Base-by-base conservation (phyloP, 2,329 filamentous ascomycete species). In the Albifimbria verrucaria region DNA sequence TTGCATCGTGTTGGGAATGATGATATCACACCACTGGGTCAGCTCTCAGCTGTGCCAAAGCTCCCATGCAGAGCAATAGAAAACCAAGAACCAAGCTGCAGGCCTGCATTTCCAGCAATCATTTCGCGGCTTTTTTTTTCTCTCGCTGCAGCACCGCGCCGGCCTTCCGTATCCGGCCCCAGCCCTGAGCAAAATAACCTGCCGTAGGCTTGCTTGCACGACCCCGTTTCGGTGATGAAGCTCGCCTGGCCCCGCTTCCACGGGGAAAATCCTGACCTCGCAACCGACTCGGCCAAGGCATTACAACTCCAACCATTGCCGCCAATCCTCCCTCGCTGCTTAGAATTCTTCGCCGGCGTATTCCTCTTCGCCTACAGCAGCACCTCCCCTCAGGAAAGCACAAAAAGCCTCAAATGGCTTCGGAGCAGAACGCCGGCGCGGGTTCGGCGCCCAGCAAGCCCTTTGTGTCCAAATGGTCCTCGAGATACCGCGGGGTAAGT, bases 401-500 rank as follows among this genome's bases (percentile, higher is more conserved):
- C n/a, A n/a, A n/a, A n/a, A n/a, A n/a, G n/a, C n/a, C 15, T 15
- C 26, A 32, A 7, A 32, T 64, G 58, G 55, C 62, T 47, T 53
- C 62, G 45, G 9, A 32, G 26, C 26, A 32, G 26, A 32, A 7
- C 15, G 9, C 26, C 7, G 15, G 15, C 26, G 26, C 55, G 36
- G 45, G 48, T n/a, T 52, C 60, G 26, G 62, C 54, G 55, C 22
- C 60, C 15, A 52, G 54, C 55, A 57, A 72, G 57, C 71, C 77
- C 11, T 78, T 77, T 57, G 73, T 77, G 58, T 83, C 80, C 46
- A 79, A 80, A 65, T 85, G 79, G 82, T 81, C 81, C 23, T 76
- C 77, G 39, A 73, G 83, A 62, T 86, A 85, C 70, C 79, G 81
- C 68, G 82, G 85, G 66, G 86, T 88, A 77, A 66, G 77, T 69